These are phyloP conservation scores for Arthrobotrys conoides DNA, from an alignment of 2,329 filamentous ascomycete genomes.

Conservation along the genomic window DNA sequence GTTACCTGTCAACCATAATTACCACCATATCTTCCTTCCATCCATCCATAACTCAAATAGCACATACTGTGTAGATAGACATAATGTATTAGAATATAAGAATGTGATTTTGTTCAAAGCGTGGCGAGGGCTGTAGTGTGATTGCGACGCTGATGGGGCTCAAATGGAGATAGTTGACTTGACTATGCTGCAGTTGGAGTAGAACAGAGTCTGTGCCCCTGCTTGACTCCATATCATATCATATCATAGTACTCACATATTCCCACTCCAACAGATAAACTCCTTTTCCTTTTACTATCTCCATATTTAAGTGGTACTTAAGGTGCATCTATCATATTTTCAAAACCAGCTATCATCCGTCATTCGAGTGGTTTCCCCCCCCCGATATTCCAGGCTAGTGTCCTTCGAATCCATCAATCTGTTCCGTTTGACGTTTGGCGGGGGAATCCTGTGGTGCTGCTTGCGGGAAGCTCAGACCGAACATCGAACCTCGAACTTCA, in stretches of 20 bases:
- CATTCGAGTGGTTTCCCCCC: too few species aligned
- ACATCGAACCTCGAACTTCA: constrained; percentile 27
- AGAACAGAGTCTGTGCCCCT: constrained; percentile 1
- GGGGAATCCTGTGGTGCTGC: constrained; percentile 31
- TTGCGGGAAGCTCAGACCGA: constrained; percentile 20
- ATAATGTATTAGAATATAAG: too few species aligned
- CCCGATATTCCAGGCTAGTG: too few species aligned
- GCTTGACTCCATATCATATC: background rate
- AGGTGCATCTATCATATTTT: too few species aligned
- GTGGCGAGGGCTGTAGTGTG: constrained; percentile 12
- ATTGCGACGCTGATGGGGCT: constrained; percentile 24
- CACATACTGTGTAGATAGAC: too few species aligned
- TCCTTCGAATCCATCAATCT: background rate
- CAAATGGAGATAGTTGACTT: constrained; percentile 1
- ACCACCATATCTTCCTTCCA: background rate
- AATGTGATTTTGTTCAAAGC: background rate
- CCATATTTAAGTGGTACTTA: too few species aligned
- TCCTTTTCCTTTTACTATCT: background rate
- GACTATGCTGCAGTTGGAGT: background rate
- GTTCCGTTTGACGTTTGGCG: constrained; percentile 25
- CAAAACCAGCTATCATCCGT: too few species aligned
- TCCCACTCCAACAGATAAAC: background rate
- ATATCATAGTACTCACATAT: background rate
- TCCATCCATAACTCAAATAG: too few species aligned
- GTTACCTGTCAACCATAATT: constrained; percentile 11